phyloP scores from a whole-genome alignment of 2,329 filamentous ascomycete species.

The Coniosporium tulheliwenetii region DNA sequence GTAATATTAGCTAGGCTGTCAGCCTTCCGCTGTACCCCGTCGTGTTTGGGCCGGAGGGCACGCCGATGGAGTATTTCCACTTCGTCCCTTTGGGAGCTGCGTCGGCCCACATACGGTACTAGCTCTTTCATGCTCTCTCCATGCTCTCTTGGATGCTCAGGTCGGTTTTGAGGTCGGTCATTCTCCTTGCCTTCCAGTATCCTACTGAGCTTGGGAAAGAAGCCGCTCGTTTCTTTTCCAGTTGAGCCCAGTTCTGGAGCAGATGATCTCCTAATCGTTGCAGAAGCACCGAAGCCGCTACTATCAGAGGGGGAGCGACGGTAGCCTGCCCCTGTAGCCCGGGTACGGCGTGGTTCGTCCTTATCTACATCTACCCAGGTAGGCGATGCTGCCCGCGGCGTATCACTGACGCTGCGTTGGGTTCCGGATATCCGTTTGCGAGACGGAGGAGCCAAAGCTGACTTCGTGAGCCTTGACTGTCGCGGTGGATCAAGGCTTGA shows the following conservation, averaged over 20 bases:
- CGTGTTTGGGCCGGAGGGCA: conserved; percentile 15
- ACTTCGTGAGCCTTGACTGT: background rate
- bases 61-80: conserved; percentile 6
- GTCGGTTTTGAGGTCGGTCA: background rate
- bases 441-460: background rate
- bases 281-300: background rate
- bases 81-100: conserved; percentile 2
- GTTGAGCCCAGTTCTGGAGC: background rate
- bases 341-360: background rate
- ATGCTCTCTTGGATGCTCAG: conserved; percentile 7
- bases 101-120: conserved; percentile 1
- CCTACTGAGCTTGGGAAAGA: conserved; percentile 23
- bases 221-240: conserved; percentile 10
- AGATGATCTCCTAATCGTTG: background rate
- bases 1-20: conserved; percentile 14
- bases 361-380: conserved; percentile 1
- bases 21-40: conserved; percentile 6
- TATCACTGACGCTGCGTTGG: background rate
- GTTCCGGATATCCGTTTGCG: background rate
- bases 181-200: conserved; percentile 22
- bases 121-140: conserved; percentile 5
- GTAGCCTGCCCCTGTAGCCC: background rate
- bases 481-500: background rate
- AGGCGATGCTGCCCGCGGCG: background rate
- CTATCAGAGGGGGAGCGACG: background rate